A percentile compares a stretch with the other conserved stretches of the same genome.
Conservation (phyloP, 352 stramenopile species). For the Phytophthora colocasiae region DNA sequence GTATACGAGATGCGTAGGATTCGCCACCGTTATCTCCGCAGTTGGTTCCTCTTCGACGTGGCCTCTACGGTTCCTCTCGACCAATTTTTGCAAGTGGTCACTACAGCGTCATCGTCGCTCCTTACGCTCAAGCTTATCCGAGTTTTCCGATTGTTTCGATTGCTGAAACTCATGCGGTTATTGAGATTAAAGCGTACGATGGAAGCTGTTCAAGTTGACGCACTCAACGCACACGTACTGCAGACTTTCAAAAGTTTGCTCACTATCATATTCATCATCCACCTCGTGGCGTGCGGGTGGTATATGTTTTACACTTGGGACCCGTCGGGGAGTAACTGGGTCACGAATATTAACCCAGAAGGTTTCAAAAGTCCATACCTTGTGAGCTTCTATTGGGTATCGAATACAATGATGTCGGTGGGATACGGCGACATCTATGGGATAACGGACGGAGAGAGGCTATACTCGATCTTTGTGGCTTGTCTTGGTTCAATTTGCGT, state of each 20-base stretch:
- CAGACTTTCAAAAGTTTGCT: conserved; percentile 75
- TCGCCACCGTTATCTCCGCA: conserved; percentile 66
- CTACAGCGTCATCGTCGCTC: conserved; percentile 55
- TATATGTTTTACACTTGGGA: conserved; percentile 89
- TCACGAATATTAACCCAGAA: conserved; percentile 55
- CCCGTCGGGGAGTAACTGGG: conserved; percentile 70
- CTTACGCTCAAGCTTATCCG: conserved; percentile 77
- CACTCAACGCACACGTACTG: conserved; percentile 78
- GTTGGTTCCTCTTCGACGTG: conserved; percentile 80
- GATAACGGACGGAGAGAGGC: conserved; percentile 76
- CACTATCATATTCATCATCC: conserved; percentile 82
- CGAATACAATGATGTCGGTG: conserved; percentile 94
- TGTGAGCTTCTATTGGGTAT: conserved; percentile 93
- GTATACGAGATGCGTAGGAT: conserved; percentile 72
- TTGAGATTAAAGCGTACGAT: conserved; percentile 69
- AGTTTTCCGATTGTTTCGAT: conserved; percentile 72
- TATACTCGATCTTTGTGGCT: conserved; percentile 89
- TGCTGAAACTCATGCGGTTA: conserved; percentile 82
- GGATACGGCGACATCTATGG: conserved; percentile 92
- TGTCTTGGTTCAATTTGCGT: conserved; percentile 88
- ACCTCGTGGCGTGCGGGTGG: conserved; percentile 78
- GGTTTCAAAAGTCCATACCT: conserved; percentile 82
- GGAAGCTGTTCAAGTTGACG: conserved; percentile 75
- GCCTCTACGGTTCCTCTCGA: conserved; percentile 76
- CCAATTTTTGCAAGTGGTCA: conserved; percentile 62